Evolutionary conservation across 345 rosid species (phyloP), one percentile per base, ranked within the genome.

Genomic region (Pistacia atlantica): DNA sequence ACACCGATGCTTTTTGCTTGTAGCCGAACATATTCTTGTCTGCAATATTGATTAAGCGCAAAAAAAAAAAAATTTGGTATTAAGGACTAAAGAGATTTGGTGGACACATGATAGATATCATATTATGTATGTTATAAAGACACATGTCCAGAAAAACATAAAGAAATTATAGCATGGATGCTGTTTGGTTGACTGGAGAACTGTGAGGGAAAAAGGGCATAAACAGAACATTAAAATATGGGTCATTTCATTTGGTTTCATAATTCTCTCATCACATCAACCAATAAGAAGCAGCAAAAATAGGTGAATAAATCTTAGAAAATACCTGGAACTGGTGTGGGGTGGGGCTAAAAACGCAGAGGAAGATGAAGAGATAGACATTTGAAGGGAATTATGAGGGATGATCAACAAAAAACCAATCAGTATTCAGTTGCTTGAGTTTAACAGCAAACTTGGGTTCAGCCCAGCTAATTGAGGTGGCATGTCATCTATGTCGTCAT

Each of bases 331-430:
- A 67, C 69, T 68, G 65, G 80, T 80, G 77, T 25, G 52, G 33
- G 78, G 4, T 14, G 83, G 82, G 14, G 83, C 75, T 4, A 86
- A 61, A 67, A 86, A 84, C 18, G 86, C 52, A 20, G 89, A 84
- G 48, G 89, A 86, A 56, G 86, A 80, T n/a, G 89, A 82, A 63
- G 91, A 83, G 64, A 87, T 80, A 52, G 56, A 52, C 79, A 38
- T 76, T 11, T 90, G 71, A 28, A 82, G 4, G n/a, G 87, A 60
- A n/a, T 4, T 38, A 38, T 38, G 42, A 38, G 7, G 2, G 42
- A 38, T 38, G 42, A 38, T 38, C 42, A 38, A 38, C 42, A 38
- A 38, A 38, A 38, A 38, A 38, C 2, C 42, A 38, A 4, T 38
- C 42, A 38, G 7, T 38, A 38, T 4, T 38, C 42, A 38, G 7